A percentile compares a stretch with the other conserved stretches of the same genome.
Evolutionary conservation across 306 rosid species (phyloP).

Genomic region (Cicer judaicum): DNA sequence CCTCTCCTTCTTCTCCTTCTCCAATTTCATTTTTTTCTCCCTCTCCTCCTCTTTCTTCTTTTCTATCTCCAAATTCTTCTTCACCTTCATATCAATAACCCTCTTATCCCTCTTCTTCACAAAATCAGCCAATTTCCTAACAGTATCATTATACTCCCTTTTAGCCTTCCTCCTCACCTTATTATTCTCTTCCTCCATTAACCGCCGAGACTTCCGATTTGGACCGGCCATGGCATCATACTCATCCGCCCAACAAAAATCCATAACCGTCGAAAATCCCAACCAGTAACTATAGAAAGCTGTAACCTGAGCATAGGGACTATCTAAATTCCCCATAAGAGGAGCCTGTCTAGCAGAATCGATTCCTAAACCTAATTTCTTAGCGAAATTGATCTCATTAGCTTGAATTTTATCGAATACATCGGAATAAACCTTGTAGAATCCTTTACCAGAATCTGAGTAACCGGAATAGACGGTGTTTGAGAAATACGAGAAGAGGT

Average conservation of each 20-base stretch:
- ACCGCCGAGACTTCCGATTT: slow-evolving; percentile 75
- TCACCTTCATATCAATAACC: slow-evolving; percentile 87
- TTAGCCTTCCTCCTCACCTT: slow-evolving; percentile 87
- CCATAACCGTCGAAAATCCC: slow-evolving; percentile 88
- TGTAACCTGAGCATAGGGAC: slow-evolving; percentile 77
- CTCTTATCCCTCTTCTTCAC: slow-evolving; percentile 97
- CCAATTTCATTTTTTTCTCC: slow-evolving; percentile 73
- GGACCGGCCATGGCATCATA: slow-evolving; percentile 77
- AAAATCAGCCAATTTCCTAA: slow-evolving; percentile 85
- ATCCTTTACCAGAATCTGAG: slow-evolving; percentile 70
- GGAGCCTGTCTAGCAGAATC: slow-evolving; percentile 72
- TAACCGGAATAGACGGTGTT: slow-evolving; percentile 74
- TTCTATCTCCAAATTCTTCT: slow-evolving; percentile 73
- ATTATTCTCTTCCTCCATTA: slow-evolving; percentile 96
- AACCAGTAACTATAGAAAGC: slow-evolving; percentile 85
- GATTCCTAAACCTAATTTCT: slow-evolving; percentile 64
- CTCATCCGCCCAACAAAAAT: slow-evolving; percentile 88
- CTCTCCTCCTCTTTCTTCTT: slow-evolving; percentile 72
- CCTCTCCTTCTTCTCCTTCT: slow-evolving; percentile 73
- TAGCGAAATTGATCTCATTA: slow-evolving; percentile 69
- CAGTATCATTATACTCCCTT: slow-evolving; percentile 90
- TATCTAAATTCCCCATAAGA: slow-evolving; percentile 78
- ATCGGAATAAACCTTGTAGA: slow-evolving; percentile 75
- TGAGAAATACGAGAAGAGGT: slow-evolving; percentile 93
- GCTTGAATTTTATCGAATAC: slow-evolving; percentile 70